A percentile compares a stretch with the other conserved stretches of the same genome.
Conservation (phyloP, 306 rosid genomes). For the Corylus heterophylla region DNA sequence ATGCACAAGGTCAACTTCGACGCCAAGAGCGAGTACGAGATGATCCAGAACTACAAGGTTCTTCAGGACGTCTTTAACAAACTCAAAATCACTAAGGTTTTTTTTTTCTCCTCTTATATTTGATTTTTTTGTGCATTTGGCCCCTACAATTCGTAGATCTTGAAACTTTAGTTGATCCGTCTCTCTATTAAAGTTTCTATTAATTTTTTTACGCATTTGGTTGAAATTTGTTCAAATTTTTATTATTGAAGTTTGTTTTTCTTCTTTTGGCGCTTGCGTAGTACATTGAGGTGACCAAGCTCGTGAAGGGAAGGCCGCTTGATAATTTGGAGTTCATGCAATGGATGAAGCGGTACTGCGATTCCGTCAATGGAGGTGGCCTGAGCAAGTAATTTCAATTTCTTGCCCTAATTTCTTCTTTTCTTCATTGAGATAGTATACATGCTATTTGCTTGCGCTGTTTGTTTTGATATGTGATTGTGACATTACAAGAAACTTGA, state of each 20-base stretch:
- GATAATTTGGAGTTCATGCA: constrained; percentile 97
- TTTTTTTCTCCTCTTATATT: not conserved
- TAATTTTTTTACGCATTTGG: not conserved
- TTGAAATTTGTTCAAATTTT: not conserved
- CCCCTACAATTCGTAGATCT: not conserved
- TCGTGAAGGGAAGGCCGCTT: constrained; percentile 89
- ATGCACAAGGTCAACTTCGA: constrained; percentile 99
- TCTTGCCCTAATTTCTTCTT: not conserved
- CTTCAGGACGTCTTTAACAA: constrained; percentile 94
- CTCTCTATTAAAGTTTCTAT: not conserved
- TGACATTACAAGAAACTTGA: not conserved
- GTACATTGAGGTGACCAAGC: constrained; percentile 91
- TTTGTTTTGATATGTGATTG: not conserved
- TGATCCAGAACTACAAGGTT: constrained; percentile 97
- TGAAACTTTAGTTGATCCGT: not conserved
- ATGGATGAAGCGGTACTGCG: constrained; percentile 96
- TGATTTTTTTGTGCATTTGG: not conserved
- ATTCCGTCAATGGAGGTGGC: constrained; percentile 65
- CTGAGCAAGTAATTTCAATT: constrained; percentile 38
- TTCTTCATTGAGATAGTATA: not conserved
- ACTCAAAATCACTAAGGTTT: constrained; percentile 90
- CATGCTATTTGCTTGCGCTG: not conserved
- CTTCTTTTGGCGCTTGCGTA: constrained; percentile 16
- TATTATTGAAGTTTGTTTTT: not conserved
- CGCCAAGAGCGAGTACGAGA: constrained; percentile 90